Evolutionary conservation across 1,284 basidiomycete species (phyloP).

Genomic region (Tilletia setariae): DNA sequence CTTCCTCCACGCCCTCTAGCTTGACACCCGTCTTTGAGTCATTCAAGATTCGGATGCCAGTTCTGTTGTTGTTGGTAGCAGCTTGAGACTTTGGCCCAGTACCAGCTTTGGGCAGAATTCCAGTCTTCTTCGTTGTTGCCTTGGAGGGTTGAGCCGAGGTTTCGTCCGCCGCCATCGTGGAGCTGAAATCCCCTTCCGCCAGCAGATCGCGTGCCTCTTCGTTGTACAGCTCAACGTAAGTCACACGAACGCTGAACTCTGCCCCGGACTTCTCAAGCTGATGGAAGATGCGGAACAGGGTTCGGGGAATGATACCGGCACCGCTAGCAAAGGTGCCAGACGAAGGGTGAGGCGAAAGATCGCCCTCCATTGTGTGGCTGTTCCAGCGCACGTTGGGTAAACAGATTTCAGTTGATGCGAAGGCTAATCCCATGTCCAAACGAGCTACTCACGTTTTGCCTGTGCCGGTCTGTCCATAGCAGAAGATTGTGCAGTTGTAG

Average conservation of each 20-base stretch:
- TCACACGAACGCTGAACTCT: constrained; percentile 91
- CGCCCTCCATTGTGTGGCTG: constrained; percentile 53
- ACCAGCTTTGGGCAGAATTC: neutral
- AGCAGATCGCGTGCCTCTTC: constrained; percentile 72
- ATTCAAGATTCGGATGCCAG: constrained; percentile 5
- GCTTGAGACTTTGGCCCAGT: constrained; percentile 82
- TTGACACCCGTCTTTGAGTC: neutral
- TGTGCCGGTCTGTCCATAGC: constrained; percentile 97
- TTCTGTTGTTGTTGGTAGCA: neutral
- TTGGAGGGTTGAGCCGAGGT: neutral
- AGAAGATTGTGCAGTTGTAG: constrained; percentile 98
- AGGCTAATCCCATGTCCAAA: neutral
- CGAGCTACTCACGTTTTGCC: constrained; percentile 78
- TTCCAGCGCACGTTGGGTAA: neutral
- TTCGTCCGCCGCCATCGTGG: neutral
- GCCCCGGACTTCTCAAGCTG: constrained; percentile 68
- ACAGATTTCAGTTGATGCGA: neutral
- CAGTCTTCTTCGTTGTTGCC: neutral
- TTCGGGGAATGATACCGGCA: constrained; percentile 97
- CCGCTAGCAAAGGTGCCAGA: constrained; percentile 80
- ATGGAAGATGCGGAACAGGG: constrained; percentile 85
- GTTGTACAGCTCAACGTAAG: constrained; percentile 97
- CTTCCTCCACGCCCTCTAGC: constrained; percentile 83
- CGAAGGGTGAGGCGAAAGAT: constrained; percentile 37
- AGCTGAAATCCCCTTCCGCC: constrained; percentile 59